Evolutionary conservation across 192 early-diverging fungal genomes (phyloP).

Genomic region (Backusella luteola): DNA sequence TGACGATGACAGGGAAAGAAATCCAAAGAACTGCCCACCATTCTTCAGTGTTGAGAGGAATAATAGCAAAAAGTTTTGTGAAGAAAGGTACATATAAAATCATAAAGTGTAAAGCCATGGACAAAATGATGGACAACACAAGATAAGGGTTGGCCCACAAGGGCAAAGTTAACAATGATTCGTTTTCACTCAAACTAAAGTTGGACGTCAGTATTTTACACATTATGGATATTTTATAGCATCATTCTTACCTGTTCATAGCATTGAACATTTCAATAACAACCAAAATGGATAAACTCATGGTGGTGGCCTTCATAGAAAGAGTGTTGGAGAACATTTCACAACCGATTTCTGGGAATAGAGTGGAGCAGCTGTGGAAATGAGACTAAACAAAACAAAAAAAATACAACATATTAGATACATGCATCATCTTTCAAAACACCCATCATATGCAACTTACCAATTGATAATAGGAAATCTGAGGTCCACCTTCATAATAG

Average conservation of each 20-base stretch:
- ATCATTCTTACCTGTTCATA: conserved; percentile 73
- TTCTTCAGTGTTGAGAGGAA: conserved; percentile 81
- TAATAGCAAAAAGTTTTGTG: conserved; percentile 85
- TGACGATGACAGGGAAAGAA: conserved; percentile 85
- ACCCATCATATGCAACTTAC: conserved; percentile 37
- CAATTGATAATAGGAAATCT: conserved; percentile 86
- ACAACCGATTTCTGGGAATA: conserved; percentile 94
- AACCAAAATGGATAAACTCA: conserved; percentile 93
- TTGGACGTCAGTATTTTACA: neutral
- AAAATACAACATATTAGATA: neutral
- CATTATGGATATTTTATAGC: neutral
- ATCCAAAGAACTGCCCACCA: conserved; percentile 91
- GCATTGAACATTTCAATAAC: conserved; percentile 99
- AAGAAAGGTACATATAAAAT: conserved; percentile 99
- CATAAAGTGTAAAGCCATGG: conserved; percentile 92
- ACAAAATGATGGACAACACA: conserved; percentile 77
- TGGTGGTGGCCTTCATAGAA: conserved; percentile 88
- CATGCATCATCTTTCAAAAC: neutral
- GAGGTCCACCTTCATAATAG: conserved; percentile 86
- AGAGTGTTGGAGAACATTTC: conserved; percentile 81
- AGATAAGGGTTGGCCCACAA: conserved; percentile 91
- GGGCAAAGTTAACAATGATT: conserved; percentile 87
- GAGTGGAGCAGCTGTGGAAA: conserved; percentile 85
- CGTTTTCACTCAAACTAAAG: conserved; percentile 84
- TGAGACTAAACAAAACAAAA: conserved; percentile 57